Conservation (phyloP, 805 yeast species). For the Phaffomyces thermotolerans region DNA sequence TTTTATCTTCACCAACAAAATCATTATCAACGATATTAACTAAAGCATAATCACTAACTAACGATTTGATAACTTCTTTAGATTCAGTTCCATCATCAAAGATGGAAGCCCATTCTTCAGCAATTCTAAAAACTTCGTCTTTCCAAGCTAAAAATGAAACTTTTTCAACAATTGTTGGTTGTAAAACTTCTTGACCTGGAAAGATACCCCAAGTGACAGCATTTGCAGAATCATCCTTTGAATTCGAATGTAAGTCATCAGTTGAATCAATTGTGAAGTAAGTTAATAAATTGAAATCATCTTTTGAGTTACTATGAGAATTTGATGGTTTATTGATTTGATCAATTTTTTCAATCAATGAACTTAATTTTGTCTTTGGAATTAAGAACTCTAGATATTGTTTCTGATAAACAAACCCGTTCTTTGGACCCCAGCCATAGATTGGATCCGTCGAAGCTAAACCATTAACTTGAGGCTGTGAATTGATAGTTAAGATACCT, state of each 20-base stretch:
- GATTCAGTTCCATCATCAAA: slow-evolving; percentile 31
- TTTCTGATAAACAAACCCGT: slow-evolving; percentile 91
- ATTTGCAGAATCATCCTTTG: slow-evolving; percentile 64
- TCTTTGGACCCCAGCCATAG: slow-evolving; percentile 93
- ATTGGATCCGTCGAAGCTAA: slow-evolving; percentile 58
- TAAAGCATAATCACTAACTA: slow-evolving; percentile 54
- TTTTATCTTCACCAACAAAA: slow-evolving; percentile 50
- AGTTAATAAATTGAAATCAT: slow-evolving; percentile 49
- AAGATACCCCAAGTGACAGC: slow-evolving; percentile 99
- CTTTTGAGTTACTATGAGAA: slow-evolving; percentile 15
- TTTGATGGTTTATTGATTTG: slow-evolving; percentile 32
- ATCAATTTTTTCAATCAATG: slow-evolving; percentile 39
- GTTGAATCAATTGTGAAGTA: slow-evolving; percentile 68
- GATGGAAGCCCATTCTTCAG: slow-evolving; percentile 70
- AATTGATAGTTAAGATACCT: slow-evolving; percentile 78
- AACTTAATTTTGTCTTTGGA: slow-evolving; percentile 40
- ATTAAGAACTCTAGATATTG: slow-evolving; percentile 84
- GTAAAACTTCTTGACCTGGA: slow-evolving; percentile 91
- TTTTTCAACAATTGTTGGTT: slow-evolving; percentile 93
- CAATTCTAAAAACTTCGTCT: slow-evolving; percentile 83
- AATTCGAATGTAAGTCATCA: slow-evolving; percentile 56
- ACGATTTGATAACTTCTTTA: slow-evolving; percentile 34
- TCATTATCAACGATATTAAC: slow-evolving; percentile 91
- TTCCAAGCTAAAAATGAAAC: slow-evolving; percentile 94
- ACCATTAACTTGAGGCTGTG: slow-evolving; percentile 91